Conservation (phyloP, 1,284 basidiomycete genomes). For the Malassezia nana region DNA sequence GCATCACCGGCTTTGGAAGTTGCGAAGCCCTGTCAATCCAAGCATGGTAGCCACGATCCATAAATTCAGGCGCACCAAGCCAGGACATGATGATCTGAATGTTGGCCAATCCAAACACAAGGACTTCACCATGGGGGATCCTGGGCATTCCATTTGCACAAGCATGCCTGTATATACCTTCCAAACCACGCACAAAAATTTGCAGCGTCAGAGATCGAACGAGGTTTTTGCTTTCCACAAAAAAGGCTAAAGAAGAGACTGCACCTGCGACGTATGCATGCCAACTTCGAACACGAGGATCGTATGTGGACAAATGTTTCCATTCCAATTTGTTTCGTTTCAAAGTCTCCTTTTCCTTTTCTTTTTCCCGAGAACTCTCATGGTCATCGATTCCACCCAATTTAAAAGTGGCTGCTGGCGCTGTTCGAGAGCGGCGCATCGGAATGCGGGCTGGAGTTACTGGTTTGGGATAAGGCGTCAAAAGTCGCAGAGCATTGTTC, state of each 20-base stretch:
- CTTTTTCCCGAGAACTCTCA: neutral
- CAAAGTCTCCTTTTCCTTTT: neutral
- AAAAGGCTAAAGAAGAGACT: slow-evolving; percentile 65
- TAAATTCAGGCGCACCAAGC: slow-evolving; percentile 52
- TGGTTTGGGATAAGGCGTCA: slow-evolving; percentile 26
- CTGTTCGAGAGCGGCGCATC: neutral
- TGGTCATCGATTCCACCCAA: neutral
- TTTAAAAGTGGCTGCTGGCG: neutral
- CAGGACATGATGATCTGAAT: slow-evolving; percentile 72
- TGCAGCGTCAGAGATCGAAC: slow-evolving; percentile 59
- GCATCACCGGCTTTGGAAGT: slow-evolving; percentile 1
- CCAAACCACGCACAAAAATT: slow-evolving; percentile 70
- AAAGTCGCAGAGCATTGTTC: slow-evolving; percentile 38
- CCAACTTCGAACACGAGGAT: slow-evolving; percentile 57
- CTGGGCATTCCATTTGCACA: slow-evolving; percentile 55
- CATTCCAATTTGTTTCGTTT: slow-evolving; percentile 19
- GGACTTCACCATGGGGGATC: slow-evolving; percentile 72
- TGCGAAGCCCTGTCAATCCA: slow-evolving; percentile 45
- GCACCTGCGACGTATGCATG: slow-evolving; percentile 79
- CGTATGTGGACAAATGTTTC: slow-evolving; percentile 33
- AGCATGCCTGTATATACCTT: slow-evolving; percentile 69
- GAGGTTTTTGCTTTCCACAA: slow-evolving; percentile 71
- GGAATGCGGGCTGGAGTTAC: neutral
- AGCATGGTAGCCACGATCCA: slow-evolving; percentile 30
- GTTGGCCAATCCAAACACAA: slow-evolving; percentile 73